phyloP scores from a whole-genome alignment of 2,329 filamentous ascomycete species.

The Aspergillus novofumigatus region DNA sequence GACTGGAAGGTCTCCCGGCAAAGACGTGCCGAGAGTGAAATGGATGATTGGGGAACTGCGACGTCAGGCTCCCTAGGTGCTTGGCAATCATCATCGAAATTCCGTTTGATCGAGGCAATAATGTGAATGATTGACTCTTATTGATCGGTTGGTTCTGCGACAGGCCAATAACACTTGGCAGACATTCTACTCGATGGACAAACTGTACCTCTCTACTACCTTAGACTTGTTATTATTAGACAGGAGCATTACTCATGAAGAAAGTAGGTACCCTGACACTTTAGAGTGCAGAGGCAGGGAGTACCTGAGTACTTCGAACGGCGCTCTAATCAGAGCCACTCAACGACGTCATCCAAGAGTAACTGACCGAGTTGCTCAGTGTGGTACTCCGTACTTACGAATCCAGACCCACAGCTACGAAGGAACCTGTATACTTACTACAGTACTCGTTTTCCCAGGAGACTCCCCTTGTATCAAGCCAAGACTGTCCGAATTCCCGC shows the following conservation, averaged over 20 bases:
- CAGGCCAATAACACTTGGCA: neutral
- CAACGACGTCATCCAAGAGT: neutral
- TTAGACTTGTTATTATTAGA: neutral
- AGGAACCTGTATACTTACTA: neutral
- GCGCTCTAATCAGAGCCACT: neutral
- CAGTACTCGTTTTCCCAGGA: no score
- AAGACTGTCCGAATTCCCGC: neutral
- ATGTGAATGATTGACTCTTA: neutral
- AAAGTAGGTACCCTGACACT: neutral
- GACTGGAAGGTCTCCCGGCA: conserved; percentile 1
- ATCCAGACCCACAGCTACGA: neutral
- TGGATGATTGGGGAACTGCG: neutral
- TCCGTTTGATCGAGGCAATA: neutral
- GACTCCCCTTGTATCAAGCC: neutral
- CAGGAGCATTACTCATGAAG: neutral
- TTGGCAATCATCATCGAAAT: neutral
- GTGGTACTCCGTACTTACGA: neutral
- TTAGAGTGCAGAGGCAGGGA: neutral
- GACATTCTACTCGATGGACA: neutral
- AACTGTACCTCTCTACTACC: neutral
- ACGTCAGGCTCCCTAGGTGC: neutral
- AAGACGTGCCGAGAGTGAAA: conserved; percentile 2
- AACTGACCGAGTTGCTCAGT: neutral
- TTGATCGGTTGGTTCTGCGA: neutral
- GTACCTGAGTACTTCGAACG: neutral